Evolutionary conservation across 805 yeast genomes (phyloP), one percentile per base, ranked within the genome.

Genomic region (Wickerhamiella slavikovae): DNA sequence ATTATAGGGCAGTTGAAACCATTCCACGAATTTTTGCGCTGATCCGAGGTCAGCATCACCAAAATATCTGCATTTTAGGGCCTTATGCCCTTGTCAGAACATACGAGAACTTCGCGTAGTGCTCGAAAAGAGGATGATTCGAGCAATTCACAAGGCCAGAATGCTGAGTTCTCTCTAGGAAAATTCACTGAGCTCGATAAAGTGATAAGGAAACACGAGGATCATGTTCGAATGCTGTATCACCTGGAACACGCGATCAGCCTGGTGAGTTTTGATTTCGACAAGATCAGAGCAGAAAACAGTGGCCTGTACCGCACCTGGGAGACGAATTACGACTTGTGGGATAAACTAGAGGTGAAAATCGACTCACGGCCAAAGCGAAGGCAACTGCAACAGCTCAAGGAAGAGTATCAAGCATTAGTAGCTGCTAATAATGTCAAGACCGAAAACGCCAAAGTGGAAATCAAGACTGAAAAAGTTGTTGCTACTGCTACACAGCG

Each of bases 161-260:
- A n/a, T n/a, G n/a, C n/a, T n/a, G n/a, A n/a, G n/a, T n/a, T n/a
- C n/a, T n/a, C n/a, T n/a, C n/a, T n/a, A n/a, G n/a, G n/a, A n/a
- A n/a, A n/a, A n/a, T n/a, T n/a, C n/a, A n/a, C n/a, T n/a, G n/a
- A n/a, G n/a, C n/a, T n/a, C n/a, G n/a, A n/a, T n/a, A n/a, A n/a
- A n/a, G n/a, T n/a, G n/a, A n/a, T n/a, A n/a, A n/a, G n/a, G 19
- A 38, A 41, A 6, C 50, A 52, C 26, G 60, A 55, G 29, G 50
- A 45, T 12, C 40, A 45, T 17, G 50, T 53, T 3, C 42, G 60
- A 22, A 43, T 49, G 24, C 42, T 55, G 27, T 55, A 51, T 39
- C 60, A 55, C 34, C 39, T 55, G 16, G 54, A 49, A 27, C 49
- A 51, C 38, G 54, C 51, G 32, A 52, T 55, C 4, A 52, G 60